Base-by-base conservation (phyloP, 2,329 filamentous ascomycete genomes). In the Penicillium carneum region DNA sequence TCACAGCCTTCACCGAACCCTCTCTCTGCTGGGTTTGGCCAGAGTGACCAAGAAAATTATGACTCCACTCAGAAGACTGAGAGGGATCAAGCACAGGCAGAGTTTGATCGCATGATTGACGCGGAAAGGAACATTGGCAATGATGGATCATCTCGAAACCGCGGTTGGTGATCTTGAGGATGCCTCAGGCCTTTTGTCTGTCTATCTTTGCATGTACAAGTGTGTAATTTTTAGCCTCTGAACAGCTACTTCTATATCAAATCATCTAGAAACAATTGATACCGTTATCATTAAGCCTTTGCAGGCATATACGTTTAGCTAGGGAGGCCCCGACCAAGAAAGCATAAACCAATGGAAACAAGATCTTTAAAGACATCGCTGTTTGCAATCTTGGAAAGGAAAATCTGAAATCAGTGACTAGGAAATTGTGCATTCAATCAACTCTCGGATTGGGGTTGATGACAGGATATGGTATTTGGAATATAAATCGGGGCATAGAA, bases 101-200 rank as follows among this genome's bases (percentile, higher is more conserved):
- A 81, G 3, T 82, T 82, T 53, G 77, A 82, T 60, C 70, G 70
- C 11, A 71, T 82, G 71, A 61, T 82, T 18, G 80, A 82, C 3
- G 64, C 72, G 0, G 80, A 82, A 66, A 68, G 78, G 51, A 73
- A 74, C 26, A 58, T 57, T 20, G 62, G 66, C 7, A 62, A 42
- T 34, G 71, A 70, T 18, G 62, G 55, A 42, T 33, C 63, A n/a
- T 34, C 57, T 31, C 58, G 57, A 18, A 55, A 26, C 18, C 62
- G 65, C 20, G 60, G 60, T 8, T 74, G 69, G 68, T 53, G 59
- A 46, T 62, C 18, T 61, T 36, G 41, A 41, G 39, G 1, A 41
- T 60, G 9, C 45, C 16, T 46, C 31, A 0, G 9, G 7, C 10
- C 2, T 10, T 8, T 26, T 18, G 39, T 42, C 23, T 49, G n/a